Evolutionary conservation across 345 rosid species (phyloP), one percentile per base, ranked within the genome.

Genomic region (Heritiera fomes): DNA sequence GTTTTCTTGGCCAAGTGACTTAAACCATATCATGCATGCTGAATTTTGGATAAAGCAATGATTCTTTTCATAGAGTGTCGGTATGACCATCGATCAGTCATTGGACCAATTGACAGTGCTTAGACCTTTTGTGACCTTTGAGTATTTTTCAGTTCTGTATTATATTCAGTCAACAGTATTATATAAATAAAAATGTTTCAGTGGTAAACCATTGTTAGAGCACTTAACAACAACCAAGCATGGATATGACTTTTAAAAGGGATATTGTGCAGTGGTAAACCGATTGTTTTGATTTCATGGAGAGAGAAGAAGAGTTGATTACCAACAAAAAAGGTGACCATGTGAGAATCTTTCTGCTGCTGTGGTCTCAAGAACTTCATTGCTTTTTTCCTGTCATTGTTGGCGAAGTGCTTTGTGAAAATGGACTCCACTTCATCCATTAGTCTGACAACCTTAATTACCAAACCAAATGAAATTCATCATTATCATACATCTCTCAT

Each of bases 391-490:
- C 99, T 90, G 87, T 97, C 98, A 87, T 90, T 91, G 88, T 80
- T 94, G 79, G 98, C 90, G 84, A 94, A 94, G 91, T 93, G 93
- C 93, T 91, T 89, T 87, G 98, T 94, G 89, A 97, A 97, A 76
- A 90, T 83, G 89, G 93, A 89, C 88, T 97, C 99, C 94, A 94
- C 98, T 84, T 97, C 99, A 73, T 97, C 99, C 98, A 92, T 97
- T 38, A 92, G 86, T 82, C 92, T 90, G 5, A 94, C 95, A 78
- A 89, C 92, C 98, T 96, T 69, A 15, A 71, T 71, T 83, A 58
- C 56, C 71, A 74, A 34, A 7, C 55, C 79, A 75, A 66, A 60
- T 67, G 46, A 43, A 41, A 69, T 56, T 62, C 73, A 60, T 18
- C 38, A 56, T 32, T 11, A 7, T 11, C 58, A 23, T 12, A 49